Evolutionary conservation across 768 basidiomycete genomes (phyloP).

Genomic region (Russula dissimulans): DNA sequence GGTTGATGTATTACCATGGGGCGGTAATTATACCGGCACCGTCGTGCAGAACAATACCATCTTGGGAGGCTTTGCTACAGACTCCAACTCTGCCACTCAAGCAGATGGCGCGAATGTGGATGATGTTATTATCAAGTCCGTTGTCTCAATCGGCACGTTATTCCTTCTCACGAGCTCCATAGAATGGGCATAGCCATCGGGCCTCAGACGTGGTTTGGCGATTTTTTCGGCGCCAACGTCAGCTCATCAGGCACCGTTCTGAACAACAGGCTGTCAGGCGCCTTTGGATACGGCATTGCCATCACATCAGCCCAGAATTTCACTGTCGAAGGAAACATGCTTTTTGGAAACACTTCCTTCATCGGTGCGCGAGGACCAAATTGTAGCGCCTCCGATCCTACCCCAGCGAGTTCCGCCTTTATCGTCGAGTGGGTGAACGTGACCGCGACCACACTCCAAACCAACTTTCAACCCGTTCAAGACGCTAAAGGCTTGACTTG

Average conservation of each 20-base stretch:
- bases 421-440: slow-evolving; percentile 42
- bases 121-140: slow-evolving; percentile 64
- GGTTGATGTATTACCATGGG: slow-evolving; percentile 62
- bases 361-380: slow-evolving; percentile 61
- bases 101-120: slow-evolving; percentile 46
- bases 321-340: slow-evolving; percentile 49
- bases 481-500: slow-evolving; percentile 56
- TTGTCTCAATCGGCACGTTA: slow-evolving; percentile 1
- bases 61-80: slow-evolving; percentile 58
- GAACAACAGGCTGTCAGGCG: slow-evolving; percentile 52
- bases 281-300: slow-evolving; percentile 68
- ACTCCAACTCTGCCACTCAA: slow-evolving; percentile 31
- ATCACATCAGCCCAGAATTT: slow-evolving; percentile 57
- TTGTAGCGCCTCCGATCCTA: slow-evolving; percentile 41
- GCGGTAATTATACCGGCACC: slow-evolving; percentile 56
- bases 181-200: slow-evolving; percentile 80
- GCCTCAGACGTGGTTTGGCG: slow-evolving; percentile 67
- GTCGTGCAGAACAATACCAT: slow-evolving; percentile 61
- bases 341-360: slow-evolving; percentile 66
- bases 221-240: slow-evolving; percentile 45
- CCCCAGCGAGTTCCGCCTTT: slow-evolving; percentile 51
- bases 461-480: slow-evolving; percentile 40
- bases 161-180: neutral
- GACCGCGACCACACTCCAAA: slow-evolving; percentile 37
- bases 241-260: slow-evolving; percentile 44